Evolutionary conservation across 345 rosid genomes (phyloP), one percentile per base, ranked within the genome.

Genomic region (Melaleuca alternifolia): DNA sequence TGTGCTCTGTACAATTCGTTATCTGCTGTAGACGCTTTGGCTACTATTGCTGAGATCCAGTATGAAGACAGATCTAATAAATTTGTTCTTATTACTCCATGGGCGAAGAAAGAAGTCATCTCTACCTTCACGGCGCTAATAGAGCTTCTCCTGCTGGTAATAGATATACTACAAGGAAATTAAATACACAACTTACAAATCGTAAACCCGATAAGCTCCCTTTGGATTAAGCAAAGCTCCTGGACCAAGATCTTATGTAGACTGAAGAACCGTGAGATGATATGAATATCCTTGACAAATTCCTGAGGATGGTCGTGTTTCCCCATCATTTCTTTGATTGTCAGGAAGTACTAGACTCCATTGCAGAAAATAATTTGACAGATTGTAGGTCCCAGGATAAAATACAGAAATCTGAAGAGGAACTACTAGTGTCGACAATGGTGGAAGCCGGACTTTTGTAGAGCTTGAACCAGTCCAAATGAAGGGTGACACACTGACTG

Each of bases 401-500:
- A 97, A 96, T 85, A 93, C 88, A 33, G 94, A 94, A 83, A 96
- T 88, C 93, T 92, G 93, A 88, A 96, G 94, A 30, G 95, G 94
- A 88, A 95, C 89, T 90, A 91, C 93, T 0, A 84, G 56, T 16
- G 93, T 88, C 28, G 98, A 95, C 86, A 88, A 57, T 23, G 99
- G 96, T 88, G 90, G 91, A 75, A 95, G 88, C 85, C 51, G 88
- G 85, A 93, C 88, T 84, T 88, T 93, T 82, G 95, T 95, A 46
- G 93, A 92, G 88, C 96, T 95, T 77, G 98, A 90, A 57, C 95
- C 98, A 62, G 94, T 93, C 99, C 99, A 97, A 61, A 94, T 88
- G 89, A 93, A 94, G 3, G 97, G 95, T 51, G 93, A 88, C 52
- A 90, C 93, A 62, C 93, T 93, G 87, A 92, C 96, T 33, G 91